Base-by-base conservation (phyloP, 495 filamentous ascomycete genomes). In the Penicillium paradoxum region DNA sequence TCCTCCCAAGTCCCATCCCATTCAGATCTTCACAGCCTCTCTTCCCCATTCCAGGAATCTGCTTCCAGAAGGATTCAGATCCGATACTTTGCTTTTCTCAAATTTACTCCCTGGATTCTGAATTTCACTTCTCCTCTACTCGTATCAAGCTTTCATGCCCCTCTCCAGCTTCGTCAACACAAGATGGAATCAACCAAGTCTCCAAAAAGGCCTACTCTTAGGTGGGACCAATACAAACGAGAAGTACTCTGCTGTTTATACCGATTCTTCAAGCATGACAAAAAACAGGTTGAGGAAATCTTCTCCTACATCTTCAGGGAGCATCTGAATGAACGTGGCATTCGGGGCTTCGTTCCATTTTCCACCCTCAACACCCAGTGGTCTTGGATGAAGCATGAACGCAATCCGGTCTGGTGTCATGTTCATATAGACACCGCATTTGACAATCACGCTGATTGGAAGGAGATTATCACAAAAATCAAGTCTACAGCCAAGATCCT, bases 221-320 rank as follows among this genome's bases (percentile, higher is more conserved):
- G 30, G 0, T 71, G 68, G 68, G 48, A 46, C 3, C 11, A 46
- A 5, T 53, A 61, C 13, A 52, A 63, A 15, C 43, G 63, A n/a
- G 14, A 61, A 5, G 32, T 67, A 0, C 52, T 73, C 1, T 73
- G 70, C n/a, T 68, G 60, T 24, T 13, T 68, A 5, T 56, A 45
- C 24, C 51, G 63, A 6, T 73, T 68, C 34, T 73, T 65, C 30
- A 1, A 46, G 0, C 38, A 27, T 10, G 51, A 57, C 14, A 9
- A 29, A 3, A 21, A 45, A 0, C 46, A 32, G 0, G 58, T 66
- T 1, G 40, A 34, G 22, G 48, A 36, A 0, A 48, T 73, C 1
- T 71, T 74, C 29, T 68, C 59, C 9, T 15, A 36, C 1, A 46
- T 64, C 0, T 73, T 68, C 19, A 7, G 39, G 22, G 0, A 15